Evolutionary conservation across 2,329 filamentous ascomycete species (phyloP), one percentile per base, ranked within the genome.

Genomic region (Clarireedia sp.): DNA sequence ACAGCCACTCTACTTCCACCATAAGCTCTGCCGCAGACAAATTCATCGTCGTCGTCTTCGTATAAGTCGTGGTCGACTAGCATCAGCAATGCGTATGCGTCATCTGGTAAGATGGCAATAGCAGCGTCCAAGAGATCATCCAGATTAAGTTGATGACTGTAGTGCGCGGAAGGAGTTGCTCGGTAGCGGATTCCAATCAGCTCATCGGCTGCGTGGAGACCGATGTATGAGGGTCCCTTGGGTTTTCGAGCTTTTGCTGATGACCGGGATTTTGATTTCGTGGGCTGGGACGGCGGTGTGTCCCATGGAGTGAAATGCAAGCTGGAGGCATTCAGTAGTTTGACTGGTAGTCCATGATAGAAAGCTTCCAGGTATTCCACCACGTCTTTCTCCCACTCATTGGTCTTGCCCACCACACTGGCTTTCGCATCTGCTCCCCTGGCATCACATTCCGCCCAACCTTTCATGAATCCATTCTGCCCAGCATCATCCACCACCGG

Each of bases 1-100:
- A 87, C 76, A 0, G 77, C 76, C 1, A 88, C 77, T 4, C 84
- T 73, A 56, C 78, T 82, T 0, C 77, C 80, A 0, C 85, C 85
- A 64, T 83, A 89, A 0, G 85, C 83, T 26, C 83, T 70, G 0
- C 84, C 85, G 58, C 83, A 86, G 52, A 78, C 81, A 62, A 87
- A 89, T 19, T 82, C 54, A 57, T 87, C 85, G 0, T 85, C 79
- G 0, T 84, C 48, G 26, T 66, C 64, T 54, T 67, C 64, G 24
- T 64, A 67, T 5, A 67, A 51, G 48, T 67, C 65, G 40, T 66
- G 64, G 5, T 65, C 55, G 2, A 66, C 60, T 10, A 67, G 51
- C 29, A 67, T 54, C 5, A 66, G 14, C 9, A 67, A 17, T 2
- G 64, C 63, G 53, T 63, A 65, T 6, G 64, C 64, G 54, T 67